phyloP scores from a whole-genome alignment of 345 rosid genomes.

The Mangifera indica region DNA sequence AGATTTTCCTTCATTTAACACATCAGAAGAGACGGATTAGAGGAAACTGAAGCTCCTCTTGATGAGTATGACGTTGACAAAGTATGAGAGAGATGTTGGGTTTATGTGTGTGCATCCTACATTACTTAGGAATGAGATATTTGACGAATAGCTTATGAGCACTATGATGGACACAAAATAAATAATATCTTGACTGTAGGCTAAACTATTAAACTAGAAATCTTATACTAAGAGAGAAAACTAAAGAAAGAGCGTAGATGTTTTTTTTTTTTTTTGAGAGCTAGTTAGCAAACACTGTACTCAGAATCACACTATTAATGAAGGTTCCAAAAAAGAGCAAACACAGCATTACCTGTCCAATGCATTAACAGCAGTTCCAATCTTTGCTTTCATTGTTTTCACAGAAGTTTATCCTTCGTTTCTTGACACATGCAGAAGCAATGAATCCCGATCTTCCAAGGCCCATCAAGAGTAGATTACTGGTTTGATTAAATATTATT shows the following conservation, averaged over 20 bases:
- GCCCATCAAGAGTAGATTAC: conserved; percentile 35
- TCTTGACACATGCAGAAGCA: conserved; percentile 71
- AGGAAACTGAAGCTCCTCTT: no score
- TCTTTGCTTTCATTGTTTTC: conserved; percentile 58
- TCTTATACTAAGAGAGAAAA: no score
- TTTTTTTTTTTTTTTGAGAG: no score
- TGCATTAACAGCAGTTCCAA: conserved; percentile 52
- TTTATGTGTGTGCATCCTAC: no score
- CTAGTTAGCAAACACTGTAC: conserved; percentile 61
- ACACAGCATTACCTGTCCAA: conserved; percentile 48
- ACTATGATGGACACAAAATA: no score
- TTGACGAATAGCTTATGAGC: no score
- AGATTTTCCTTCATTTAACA: conserved; percentile 63
- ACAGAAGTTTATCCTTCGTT: conserved; percentile 65
- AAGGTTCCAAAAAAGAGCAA: background rate
- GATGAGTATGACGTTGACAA: no score
- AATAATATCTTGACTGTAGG: no score
- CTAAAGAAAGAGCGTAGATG: no score
- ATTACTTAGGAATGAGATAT: no score
- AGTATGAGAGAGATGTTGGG: no score
- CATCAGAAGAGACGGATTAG: conserved; percentile 64
- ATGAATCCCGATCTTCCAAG: conserved; percentile 71
- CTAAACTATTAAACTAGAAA: no score
- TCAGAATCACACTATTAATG: background rate
- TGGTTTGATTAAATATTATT: background rate